These are phyloP conservation scores for Chionographis japonica DNA, from an alignment of 106 monocot genomes.

Conservation along the genomic window DNA sequence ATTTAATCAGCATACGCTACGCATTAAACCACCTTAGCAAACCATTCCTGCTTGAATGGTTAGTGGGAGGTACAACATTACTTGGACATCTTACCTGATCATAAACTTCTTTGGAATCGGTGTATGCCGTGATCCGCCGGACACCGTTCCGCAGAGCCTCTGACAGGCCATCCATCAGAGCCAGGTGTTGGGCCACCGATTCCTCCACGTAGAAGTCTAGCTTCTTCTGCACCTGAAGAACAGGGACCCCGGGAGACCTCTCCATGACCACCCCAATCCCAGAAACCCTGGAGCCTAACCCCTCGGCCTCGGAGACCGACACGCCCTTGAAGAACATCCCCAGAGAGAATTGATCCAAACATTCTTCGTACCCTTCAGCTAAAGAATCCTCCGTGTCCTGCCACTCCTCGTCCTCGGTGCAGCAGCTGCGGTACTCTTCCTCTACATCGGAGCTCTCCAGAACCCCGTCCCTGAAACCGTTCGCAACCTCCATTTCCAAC, in stretches of 20 bases:
- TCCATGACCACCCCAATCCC: slow-evolving; percentile 89
- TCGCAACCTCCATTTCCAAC: too few species aligned
- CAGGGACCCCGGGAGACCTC: slow-evolving; percentile 34
- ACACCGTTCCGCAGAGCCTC: slow-evolving; percentile 58
- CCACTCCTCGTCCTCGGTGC: too few species aligned
- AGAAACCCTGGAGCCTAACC: slow-evolving; percentile 40
- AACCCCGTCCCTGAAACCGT: too few species aligned
- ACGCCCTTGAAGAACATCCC: slow-evolving; percentile 84
- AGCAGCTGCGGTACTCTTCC: too few species aligned
- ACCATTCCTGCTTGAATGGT: too few species aligned
- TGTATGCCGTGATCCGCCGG: slow-evolving; percentile 59
- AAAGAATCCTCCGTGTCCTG: too few species aligned
- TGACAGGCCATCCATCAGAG: slow-evolving; percentile 79
- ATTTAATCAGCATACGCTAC: too few species aligned
- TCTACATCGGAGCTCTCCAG: too few species aligned
- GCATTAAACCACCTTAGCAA: too few species aligned
- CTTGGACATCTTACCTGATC: slow-evolving; percentile 34
- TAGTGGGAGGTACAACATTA: too few species aligned
- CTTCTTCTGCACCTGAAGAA: slow-evolving; percentile 81
- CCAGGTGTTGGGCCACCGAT: slow-evolving; percentile 65
- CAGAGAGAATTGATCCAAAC: slow-evolving; percentile 56
- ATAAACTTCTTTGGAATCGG: slow-evolving; percentile 65
- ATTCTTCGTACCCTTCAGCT: slow-evolving; percentile 11
- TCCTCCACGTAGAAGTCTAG: slow-evolving; percentile 82
- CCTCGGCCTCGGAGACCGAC: slow-evolving; percentile 31